Evolutionary conservation across 2,329 filamentous ascomycete species (phyloP), one percentile per base, ranked within the genome.

Genomic region (Aspergillus hiratsukae): DNA sequence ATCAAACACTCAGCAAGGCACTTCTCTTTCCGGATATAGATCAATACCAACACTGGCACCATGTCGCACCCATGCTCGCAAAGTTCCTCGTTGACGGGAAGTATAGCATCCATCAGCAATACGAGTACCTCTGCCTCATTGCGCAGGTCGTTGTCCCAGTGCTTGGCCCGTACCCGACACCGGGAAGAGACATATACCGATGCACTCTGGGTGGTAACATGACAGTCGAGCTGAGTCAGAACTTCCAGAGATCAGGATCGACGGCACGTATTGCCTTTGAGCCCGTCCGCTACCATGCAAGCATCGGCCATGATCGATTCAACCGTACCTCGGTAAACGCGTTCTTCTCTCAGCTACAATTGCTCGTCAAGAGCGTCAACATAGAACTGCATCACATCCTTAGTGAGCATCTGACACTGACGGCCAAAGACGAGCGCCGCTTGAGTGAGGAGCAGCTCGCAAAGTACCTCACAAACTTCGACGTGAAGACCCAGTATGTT

Each of bases 11-110:
- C 31, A 37, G 2, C 31, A 37, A 37, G 31, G 31, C 31, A 7
- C 14, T 37, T 37, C 31, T 37, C 31, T 61, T 59, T 27, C 37
- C 49, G 14, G 53, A 49, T 17, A 40, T 57, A 11, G 58, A 59
- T 19, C 58, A 61, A 17, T 49, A 57, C 27, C 50, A 53, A 25
- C 55, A 56, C 23, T 57, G 57, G 58, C 49, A 61, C 49, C 51
- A 48, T 17, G 49, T 48, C 0, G 57, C 48, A 6, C 54, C 54
- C 8, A 59, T 57, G 49, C 52, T 61, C 14, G 52, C 54, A 10
- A 54, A 50, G 17, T 43, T 61, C 31, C 50, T 61, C 2, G 46
- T 48, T n/a, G 21, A 57, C 3, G 52, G 52, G n/a, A 51, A 53
- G 17, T 57, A 59, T 25, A 49, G 35, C 11, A 29, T 59, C 10